phyloP scores from a whole-genome alignment of 345 rosid species.

The Carallia pectinifolia region DNA sequence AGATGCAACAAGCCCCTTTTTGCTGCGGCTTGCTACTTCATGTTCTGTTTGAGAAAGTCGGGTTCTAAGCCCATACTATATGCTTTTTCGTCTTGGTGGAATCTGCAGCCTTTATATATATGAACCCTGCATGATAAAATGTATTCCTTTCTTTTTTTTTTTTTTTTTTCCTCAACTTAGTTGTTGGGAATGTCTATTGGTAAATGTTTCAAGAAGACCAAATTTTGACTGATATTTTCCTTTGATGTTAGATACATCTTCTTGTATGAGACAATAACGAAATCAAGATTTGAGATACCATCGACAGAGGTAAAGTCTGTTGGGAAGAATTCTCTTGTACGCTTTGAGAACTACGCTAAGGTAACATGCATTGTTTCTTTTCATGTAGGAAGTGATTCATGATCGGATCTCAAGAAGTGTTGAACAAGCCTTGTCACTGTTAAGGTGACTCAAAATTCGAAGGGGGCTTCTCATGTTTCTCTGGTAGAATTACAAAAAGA shows the following conservation, averaged over 20 bases:
- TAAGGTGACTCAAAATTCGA: slow-evolving; percentile 23
- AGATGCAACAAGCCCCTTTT: too few species aligned
- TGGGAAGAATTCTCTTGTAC: not conserved
- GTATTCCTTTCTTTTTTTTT: too few species aligned
- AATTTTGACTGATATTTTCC: not conserved
- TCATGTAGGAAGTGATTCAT: slow-evolving; percentile 65
- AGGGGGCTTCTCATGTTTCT: not conserved
- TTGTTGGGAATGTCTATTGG: too few species aligned
- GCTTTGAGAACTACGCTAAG: not conserved
- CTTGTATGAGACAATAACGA: slow-evolving; percentile 82
- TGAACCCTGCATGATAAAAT: too few species aligned
- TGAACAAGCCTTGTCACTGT: slow-evolving; percentile 50
- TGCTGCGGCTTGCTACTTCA: too few species aligned
- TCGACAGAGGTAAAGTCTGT: slow-evolving; percentile 39
- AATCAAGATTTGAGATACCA: slow-evolving; percentile 58
- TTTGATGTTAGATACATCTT: slow-evolving; percentile 64
- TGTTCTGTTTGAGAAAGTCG: too few species aligned
- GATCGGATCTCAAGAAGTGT: slow-evolving; percentile 81
- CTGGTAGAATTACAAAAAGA: not conserved
- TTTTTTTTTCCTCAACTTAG: too few species aligned
- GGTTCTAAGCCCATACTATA: too few species aligned
- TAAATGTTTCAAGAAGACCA: too few species aligned
- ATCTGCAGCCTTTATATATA: too few species aligned
- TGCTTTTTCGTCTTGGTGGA: too few species aligned
- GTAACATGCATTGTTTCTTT: slow-evolving; percentile 5